These are phyloP conservation scores for Pachysandra terminalis DNA, from an alignment of 164 flowering plant species.

Conservation along the genomic window DNA sequence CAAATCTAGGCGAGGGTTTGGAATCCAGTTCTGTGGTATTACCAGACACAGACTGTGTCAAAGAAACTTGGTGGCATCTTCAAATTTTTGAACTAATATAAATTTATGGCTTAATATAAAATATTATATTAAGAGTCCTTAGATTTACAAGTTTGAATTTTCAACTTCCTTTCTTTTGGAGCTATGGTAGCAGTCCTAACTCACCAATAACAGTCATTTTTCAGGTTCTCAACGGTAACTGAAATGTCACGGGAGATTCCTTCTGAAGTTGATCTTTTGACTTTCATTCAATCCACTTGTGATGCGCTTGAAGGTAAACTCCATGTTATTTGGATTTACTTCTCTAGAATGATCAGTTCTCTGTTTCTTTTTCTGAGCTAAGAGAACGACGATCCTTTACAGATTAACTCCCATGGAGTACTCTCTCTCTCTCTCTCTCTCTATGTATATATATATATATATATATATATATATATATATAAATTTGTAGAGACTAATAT, in stretches of 20 bases:
- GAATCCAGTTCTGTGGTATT: too few relatives aligned
- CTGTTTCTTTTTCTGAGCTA: too few relatives aligned
- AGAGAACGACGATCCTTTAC: too few relatives aligned
- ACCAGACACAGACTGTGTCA: too few relatives aligned
- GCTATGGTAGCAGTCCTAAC: slow-evolving; percentile 20
- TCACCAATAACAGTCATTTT: slow-evolving; percentile 35
- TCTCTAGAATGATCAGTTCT: too few relatives aligned
- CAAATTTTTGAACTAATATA: neutral
- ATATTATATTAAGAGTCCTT: neutral
- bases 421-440: too few relatives aligned
- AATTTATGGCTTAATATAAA: neutral
- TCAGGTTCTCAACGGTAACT: slow-evolving; percentile 51
- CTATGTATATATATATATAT: too few relatives aligned
- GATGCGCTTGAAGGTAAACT: slow-evolving; percentile 48
- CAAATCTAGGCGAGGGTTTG: too few relatives aligned
- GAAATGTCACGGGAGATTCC: slow-evolving; percentile 21
- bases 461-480: too few relatives aligned
- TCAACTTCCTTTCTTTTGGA: neutral
- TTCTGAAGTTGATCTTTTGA: slow-evolving; percentile 28
- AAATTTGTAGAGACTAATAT: too few relatives aligned
- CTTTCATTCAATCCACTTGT: slow-evolving; percentile 35
- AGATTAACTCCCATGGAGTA: too few relatives aligned
- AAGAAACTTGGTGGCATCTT: too few relatives aligned
- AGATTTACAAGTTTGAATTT: neutral
- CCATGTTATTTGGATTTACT: neutral